Conservation (phyloP, 139 green algal species). For the Deuterostichococcus epilithicus region DNA sequence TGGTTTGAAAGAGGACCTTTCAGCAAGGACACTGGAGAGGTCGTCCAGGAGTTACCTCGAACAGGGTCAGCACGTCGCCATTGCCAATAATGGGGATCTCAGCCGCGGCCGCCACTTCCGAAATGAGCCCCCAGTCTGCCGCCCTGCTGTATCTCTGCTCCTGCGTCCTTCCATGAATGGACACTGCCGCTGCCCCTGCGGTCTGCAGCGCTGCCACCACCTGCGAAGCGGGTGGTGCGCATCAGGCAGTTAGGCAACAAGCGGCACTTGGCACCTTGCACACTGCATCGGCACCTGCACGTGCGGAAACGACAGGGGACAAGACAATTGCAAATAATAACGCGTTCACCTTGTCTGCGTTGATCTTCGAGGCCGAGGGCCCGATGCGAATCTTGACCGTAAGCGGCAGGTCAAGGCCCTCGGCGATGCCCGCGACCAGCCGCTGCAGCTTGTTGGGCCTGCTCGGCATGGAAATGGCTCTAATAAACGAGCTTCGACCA, state of each 20-base stretch:
- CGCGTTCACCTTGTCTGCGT: constrained; percentile 33
- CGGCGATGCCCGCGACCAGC: constrained; percentile 70
- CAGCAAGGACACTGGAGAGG: no score
- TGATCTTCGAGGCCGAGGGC: constrained; percentile 57
- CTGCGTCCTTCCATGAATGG: constrained; percentile 81
- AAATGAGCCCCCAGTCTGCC: constrained; percentile 72
- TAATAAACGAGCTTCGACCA: no score
- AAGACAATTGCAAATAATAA: background rate
- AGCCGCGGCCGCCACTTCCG: constrained; percentile 20
- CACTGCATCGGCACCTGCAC: background rate
- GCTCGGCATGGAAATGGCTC: no score
- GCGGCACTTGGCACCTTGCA: no score
- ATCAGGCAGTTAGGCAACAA: no score
- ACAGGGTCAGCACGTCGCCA: constrained; percentile 68
- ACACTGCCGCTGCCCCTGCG: constrained; percentile 71
- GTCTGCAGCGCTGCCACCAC: constrained; percentile 51
- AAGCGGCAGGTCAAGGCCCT: constrained; percentile 59
- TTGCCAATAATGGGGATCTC: constrained; percentile 67
- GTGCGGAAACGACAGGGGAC: background rate
- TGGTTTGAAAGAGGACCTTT: no score
- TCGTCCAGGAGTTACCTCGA: constrained; percentile 32
- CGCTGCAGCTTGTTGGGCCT: constrained; percentile 75
- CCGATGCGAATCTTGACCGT: constrained; percentile 80
- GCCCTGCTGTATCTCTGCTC: constrained; percentile 80
- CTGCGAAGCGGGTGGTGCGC: background rate